Base-by-base conservation (phyloP, 2,329 filamentous ascomycete species). In the Pyricularia grisea region DNA sequence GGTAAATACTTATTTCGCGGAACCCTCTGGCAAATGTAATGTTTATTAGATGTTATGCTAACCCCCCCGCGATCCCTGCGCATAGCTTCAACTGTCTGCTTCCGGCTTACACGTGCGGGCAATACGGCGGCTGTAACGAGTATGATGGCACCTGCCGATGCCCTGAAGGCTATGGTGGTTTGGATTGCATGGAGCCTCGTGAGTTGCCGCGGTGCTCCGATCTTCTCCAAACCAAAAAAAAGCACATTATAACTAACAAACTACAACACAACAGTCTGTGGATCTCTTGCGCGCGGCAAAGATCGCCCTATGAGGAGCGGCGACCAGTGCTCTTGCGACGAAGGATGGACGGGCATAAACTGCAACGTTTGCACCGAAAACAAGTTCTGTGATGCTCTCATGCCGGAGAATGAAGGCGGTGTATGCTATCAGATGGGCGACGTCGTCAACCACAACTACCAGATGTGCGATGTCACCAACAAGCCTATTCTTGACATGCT, bases 381-480 rank as follows among this genome's bases (percentile, higher is more conserved):
- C 77, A 83, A 90, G 73, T 94, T 92, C 20, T 99, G 95, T 76
- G 88, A 95, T 77, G 89, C 92, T 42, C 83, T 99, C 79, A 97
- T 97, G 89, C 92, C 92, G 4, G 88, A 90, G 17, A 87, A 87
- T 3, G 87, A 92, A 71, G 93, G 90, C 65, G 95, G 93, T 36
- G 89, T 97, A 12, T 99, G 95, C 81, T 98, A 97, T 78, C 90
- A 92, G 75, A 90, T 94, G 73, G 94, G 94, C 65, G 88, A 97
- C 73, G 90, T 96, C 12, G 90, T 98, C 72, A 93, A 95, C 74
- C 89, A 96, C 80, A 99, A 98, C 82, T 94, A 93, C 81, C 96
- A 99, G 80, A 95, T 97, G 82, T 99, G 95, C 81, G 92, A 96
- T 78, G 95, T 99, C 73, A 98, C 94, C 69, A 99, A 99, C 81